Base-by-base conservation (phyloP, 345 rosid species). In the Corchorus olitorius region DNA sequence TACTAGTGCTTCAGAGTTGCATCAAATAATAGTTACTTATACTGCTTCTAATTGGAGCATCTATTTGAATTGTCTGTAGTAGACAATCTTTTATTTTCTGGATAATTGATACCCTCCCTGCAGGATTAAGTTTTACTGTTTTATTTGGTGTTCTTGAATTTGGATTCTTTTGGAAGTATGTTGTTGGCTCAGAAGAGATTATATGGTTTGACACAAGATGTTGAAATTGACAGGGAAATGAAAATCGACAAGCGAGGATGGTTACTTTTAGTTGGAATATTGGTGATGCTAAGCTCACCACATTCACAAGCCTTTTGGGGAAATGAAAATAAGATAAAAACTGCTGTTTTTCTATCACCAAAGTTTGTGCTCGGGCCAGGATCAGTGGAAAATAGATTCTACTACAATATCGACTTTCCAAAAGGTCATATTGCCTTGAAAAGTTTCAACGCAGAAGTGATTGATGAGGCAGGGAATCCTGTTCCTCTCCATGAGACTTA, bases 401-500 rank as follows among this genome's bases (percentile, higher is more conserved):
- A 89, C 65, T 77, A 54, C 63, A 84, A 86, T 65, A 83, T 94
- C 37, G 90, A 89, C 74, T 93, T 93, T 78, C 97, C 98, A 0
- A 88, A 78, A 77, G 98, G 97, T 8, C 97, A 94, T 84, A 75
- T 94, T 53, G 91, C 88, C 41, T 4, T 92, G 76, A 94, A 94
- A 85, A 74, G 78, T 70, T 88, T 94, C 56, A 74, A 86, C 52
- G 97, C 87, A 1, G 78, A 94, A 81, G 94, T 94, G 10, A 79
- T 94, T 37, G 97, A 90, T 20, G 92, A 83, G 70, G 80, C 83
- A 0, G 97, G 96, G 39, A 86, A 87, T 13, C 80, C 93, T 0
- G 62, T 94, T 37, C 92, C 97, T 43, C 92, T 92, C 61, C 87
- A 89, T 6, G 91, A 94, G 75, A 90, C 98, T 35, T 94, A 94